Conservation (phyloP, 2,329 filamentous ascomycete species). For the Cordyceps javanica region DNA sequence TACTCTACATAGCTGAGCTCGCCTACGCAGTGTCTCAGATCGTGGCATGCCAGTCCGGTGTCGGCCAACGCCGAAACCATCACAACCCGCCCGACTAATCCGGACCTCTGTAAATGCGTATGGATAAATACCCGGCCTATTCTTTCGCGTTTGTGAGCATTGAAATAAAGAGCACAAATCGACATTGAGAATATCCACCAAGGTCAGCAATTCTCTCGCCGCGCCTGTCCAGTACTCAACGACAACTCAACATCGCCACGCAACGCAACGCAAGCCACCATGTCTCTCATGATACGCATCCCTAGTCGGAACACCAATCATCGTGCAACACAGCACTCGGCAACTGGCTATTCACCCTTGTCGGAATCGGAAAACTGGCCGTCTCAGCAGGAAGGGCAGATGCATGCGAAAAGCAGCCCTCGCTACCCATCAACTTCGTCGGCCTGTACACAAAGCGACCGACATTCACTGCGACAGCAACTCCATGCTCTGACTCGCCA, state of each 20-base stretch:
- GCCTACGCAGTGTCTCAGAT: background rate
- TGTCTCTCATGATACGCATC: slow-evolving; percentile 9
- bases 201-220: no score
- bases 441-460: background rate
- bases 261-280: background rate
- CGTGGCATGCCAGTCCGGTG: background rate
- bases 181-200: no score
- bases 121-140: background rate
- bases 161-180: no score
- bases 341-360: background rate
- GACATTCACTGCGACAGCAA: background rate
- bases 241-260: background rate
- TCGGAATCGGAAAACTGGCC: background rate
- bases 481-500: background rate
- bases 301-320: background rate
- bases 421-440: background rate
- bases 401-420: background rate
- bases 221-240: no score
- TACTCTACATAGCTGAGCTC: background rate
- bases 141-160: background rate
- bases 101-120: background rate
- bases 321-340: background rate
- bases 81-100: background rate
- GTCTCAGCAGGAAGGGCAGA: background rate
- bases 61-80: background rate